Evolutionary conservation across 225 moss, liverwort and hornwort genomes (phyloP).

Genomic region (Polytrichum commune): DNA sequence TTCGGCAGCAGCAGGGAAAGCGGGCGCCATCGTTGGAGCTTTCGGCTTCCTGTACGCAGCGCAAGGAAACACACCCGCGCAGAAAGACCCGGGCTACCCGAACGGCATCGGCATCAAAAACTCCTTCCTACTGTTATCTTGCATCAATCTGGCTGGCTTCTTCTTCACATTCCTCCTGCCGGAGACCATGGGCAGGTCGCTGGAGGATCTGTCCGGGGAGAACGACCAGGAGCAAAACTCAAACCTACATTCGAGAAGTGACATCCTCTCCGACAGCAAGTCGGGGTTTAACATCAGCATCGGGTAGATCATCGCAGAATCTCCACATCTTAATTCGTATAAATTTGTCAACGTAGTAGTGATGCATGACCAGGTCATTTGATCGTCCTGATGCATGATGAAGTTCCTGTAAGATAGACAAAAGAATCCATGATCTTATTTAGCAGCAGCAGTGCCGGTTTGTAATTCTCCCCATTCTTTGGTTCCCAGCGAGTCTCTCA

Average conservation of each 20-base stretch:
- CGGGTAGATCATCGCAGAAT: too few relatives aligned
- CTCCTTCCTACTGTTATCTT: conserved; percentile 1
- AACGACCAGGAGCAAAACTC: conserved; percentile 6
- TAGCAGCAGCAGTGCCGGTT: too few relatives aligned
- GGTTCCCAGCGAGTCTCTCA: too few relatives aligned
- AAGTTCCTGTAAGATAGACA: too few relatives aligned
- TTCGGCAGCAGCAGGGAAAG: conserved; percentile 13
- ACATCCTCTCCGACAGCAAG: too few relatives aligned
- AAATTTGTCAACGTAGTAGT: too few relatives aligned
- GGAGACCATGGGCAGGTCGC: conserved; percentile 12
- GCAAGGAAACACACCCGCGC: not conserved
- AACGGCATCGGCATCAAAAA: conserved; percentile 18
- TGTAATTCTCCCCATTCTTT: too few relatives aligned
- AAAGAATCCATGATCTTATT: too few relatives aligned
- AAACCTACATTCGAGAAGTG: not conserved
- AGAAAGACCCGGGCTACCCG: conserved; percentile 8
- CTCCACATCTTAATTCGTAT: too few relatives aligned
- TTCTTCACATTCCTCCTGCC: conserved; percentile 15
- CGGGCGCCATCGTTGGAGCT: conserved; percentile 17
- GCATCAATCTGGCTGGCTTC: conserved; percentile 10
- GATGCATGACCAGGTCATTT: too few relatives aligned
- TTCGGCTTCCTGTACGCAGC: conserved; percentile 19
- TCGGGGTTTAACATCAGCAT: too few relatives aligned
- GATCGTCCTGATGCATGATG: too few relatives aligned
- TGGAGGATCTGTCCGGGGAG: conserved; percentile 19